Evolutionary conservation across 2,329 filamentous ascomycete species (phyloP).

Genomic region (Colletotrichum lindemuthianum): DNA sequence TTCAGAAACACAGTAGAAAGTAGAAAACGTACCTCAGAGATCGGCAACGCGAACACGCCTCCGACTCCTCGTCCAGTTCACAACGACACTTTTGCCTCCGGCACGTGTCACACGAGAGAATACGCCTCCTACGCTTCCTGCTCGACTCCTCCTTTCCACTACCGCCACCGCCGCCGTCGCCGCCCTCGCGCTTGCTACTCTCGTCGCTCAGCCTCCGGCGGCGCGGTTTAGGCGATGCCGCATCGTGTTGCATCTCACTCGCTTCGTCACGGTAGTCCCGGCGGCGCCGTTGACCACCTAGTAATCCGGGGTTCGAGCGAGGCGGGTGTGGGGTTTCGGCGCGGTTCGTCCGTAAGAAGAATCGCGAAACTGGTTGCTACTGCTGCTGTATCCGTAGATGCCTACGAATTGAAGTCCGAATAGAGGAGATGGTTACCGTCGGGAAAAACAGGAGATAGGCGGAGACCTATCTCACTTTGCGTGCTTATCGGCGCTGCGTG

Average conservation of each 20-base stretch:
- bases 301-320: background rate
- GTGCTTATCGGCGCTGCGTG: no score
- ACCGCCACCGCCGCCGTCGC: conserved; percentile 11
- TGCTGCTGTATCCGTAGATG: no score
- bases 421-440: conserved; percentile 1
- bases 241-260: conserved; percentile 5
- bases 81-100: conserved; percentile 35
- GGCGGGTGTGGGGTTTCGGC: background rate
- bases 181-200: background rate
- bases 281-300: no score
- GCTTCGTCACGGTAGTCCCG: no score
- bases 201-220: conserved; percentile 26
- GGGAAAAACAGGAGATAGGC: conserved; percentile 28
- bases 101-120: conserved; percentile 35
- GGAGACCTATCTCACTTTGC: conserved; percentile 7
- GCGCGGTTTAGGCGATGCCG: background rate
- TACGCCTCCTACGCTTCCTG: conserved; percentile 31
- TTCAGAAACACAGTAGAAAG: conserved; percentile 1
- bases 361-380: no score
- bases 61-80: conserved; percentile 32
- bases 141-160: conserved; percentile 23
- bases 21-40: conserved; percentile 25
- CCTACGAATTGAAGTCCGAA: background rate
- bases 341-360: background rate
- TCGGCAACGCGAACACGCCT: conserved; percentile 33